Base-by-base conservation (phyloP, 768 basidiomycete species). In the Lenzites betulinus region DNA sequence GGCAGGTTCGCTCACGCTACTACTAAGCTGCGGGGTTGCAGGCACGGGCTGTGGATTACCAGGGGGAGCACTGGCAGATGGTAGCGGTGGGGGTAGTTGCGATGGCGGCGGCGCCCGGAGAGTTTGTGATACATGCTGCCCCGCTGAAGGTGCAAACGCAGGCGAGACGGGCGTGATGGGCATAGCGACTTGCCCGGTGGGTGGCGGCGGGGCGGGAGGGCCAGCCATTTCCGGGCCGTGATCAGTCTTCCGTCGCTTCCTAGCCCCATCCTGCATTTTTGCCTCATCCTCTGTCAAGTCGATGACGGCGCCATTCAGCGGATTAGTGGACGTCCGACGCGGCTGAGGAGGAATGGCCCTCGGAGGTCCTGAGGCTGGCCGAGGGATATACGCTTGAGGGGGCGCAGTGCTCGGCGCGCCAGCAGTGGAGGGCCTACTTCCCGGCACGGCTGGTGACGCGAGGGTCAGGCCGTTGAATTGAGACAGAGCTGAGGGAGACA, bases 281-380 rank as follows among this genome's bases (percentile, higher is more conserved):
- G 35, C 15, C 15, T 54, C 56, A 7, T 65, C 56, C 1, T 25
- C n/a, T 2, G 53, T 62, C 36, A 65, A 39, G 38, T 65, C 64
- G 23, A 65, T 54, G 25, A 59, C 48, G 8, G 52, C 60, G 18
- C 60, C 63, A n/a, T 50, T 44, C 18, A 62, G 56, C 51, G 61
- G 59, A 25, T 48, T 63, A 7, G 51, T 25, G 4, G 57, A 28
- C 8, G 53, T 5, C 2, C 22, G 44, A 1, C 50, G 52, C 5
- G 53, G 23, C 18, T 52, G 41, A 15, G 33, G 44, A 25, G 62
- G 57, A 7, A 43, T 22, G 3, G 11, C 23, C 9, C 61, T 28
- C 16, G 52, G 18, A 6, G 53, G 47, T 2, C 55, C 41, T 11
- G 56, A 7, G 1, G 30, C 43, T 9, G 35, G 46, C 18, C 26